These are phyloP conservation scores for Fusarium pseudonygamai DNA, from an alignment of 2,329 filamentous ascomycete species.

Conservation along the genomic window DNA sequence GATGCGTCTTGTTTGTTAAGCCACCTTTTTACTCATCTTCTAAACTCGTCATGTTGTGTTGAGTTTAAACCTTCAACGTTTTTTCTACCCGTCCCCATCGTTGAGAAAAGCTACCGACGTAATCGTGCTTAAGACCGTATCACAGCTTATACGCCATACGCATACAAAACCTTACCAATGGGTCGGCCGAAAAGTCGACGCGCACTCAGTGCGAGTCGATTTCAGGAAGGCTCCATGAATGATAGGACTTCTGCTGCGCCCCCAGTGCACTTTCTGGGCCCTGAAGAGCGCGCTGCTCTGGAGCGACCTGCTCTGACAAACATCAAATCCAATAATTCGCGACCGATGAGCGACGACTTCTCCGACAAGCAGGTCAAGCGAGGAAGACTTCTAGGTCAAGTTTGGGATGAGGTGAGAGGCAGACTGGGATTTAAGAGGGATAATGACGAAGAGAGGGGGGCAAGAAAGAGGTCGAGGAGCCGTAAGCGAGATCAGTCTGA, in stretches of 20 bases:
- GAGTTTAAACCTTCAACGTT: constrained; percentile 9
- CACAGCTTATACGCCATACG: constrained; percentile 18
- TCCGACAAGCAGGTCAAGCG: constrained; percentile 46
- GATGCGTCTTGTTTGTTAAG: constrained; percentile 24
- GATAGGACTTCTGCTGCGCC: constrained; percentile 78
- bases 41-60: constrained; percentile 13
- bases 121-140: constrained; percentile 16
- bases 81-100: constrained; percentile 2
- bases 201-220: constrained; percentile 56
- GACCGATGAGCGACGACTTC: constrained; percentile 46
- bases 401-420: constrained; percentile 52
- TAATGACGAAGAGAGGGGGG: constrained; percentile 37
- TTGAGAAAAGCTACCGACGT: constrained; percentile 1
- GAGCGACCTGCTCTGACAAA: constrained; percentile 40
- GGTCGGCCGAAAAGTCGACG: constrained; percentile 47
- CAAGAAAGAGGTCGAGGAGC: constrained; percentile 37
- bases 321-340: constrained; percentile 19
- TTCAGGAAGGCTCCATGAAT: constrained; percentile 88
- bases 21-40: constrained; percentile 6
- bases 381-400: constrained; percentile 47
- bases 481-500: constrained; percentile 31
- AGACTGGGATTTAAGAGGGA: constrained; percentile 45
- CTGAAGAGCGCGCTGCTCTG: constrained; percentile 46
- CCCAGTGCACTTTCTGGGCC: constrained; percentile 71
- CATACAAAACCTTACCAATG: constrained; percentile 34